A percentile compares a stretch with the other conserved stretches of the same genome.
phyloP scores from a whole-genome alignment of 371 early-diverging fungal species.

The Mucor irregularis region DNA sequence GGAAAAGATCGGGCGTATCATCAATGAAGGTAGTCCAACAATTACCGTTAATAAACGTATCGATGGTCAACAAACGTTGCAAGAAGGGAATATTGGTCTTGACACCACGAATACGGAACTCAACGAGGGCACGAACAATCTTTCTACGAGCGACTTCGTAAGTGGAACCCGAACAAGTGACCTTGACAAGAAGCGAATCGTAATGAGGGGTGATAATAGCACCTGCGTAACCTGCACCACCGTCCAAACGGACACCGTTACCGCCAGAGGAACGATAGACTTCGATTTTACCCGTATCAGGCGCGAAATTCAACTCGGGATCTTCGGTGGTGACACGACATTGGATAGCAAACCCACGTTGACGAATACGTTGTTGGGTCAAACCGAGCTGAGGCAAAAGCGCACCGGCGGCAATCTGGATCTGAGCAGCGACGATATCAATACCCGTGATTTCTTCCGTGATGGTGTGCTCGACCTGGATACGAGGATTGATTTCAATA shows the following conservation, averaged over 20 bases:
- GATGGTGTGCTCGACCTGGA: slow-evolving; percentile 92
- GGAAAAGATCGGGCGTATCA: slow-evolving; percentile 89
- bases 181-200: slow-evolving; percentile 95
- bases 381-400: slow-evolving; percentile 78
- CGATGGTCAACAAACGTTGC: slow-evolving; percentile 80
- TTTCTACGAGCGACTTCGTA: slow-evolving; percentile 89
- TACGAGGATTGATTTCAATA: slow-evolving; percentile 95
- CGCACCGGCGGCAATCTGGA: slow-evolving; percentile 90
- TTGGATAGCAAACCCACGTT: slow-evolving; percentile 90
- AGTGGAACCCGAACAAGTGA: slow-evolving; percentile 83
- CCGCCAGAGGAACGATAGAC: slow-evolving; percentile 88
- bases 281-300: slow-evolving; percentile 93
- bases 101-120: slow-evolving; percentile 95
- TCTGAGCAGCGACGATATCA: slow-evolving; percentile 91
- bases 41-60: slow-evolving; percentile 72
- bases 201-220: slow-evolving; percentile 93
- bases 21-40: slow-evolving; percentile 98
- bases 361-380: slow-evolving; percentile 77
- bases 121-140: slow-evolving; percentile 84
- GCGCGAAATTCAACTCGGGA: slow-evolving; percentile 86
- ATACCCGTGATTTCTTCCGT: slow-evolving; percentile 95
- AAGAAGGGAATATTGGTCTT: slow-evolving; percentile 96
- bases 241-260: slow-evolving; percentile 91
- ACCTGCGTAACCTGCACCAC: slow-evolving; percentile 88
- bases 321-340: slow-evolving; percentile 96